Conservation (phyloP, 768 basidiomycete genomes). For the Mycena venus region DNA sequence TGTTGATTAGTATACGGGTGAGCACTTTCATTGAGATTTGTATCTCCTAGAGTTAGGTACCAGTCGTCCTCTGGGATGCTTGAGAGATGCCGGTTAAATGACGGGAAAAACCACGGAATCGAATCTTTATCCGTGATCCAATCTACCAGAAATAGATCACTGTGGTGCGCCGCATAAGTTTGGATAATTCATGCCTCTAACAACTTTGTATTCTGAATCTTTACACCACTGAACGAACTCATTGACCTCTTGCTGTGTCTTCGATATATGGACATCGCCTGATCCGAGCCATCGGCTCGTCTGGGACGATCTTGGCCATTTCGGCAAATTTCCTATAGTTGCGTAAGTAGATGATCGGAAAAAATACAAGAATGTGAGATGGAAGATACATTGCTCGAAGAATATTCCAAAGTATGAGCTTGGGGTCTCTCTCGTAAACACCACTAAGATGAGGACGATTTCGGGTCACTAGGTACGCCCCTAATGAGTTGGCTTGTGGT, state of each 20-base stretch:
- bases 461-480: too few relatives aligned
- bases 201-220: conserved; percentile 14
- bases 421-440: conserved; percentile 28
- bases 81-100: conserved; percentile 27
- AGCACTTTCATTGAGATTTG: too few relatives aligned
- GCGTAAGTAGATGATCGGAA: too few relatives aligned
- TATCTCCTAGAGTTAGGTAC: conserved; percentile 29
- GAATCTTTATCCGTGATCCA: too few relatives aligned
- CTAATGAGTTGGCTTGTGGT: conserved; percentile 34
- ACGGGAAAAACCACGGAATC: conserved; percentile 35
- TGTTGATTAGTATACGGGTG: too few relatives aligned
- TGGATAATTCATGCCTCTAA: conserved; percentile 19
- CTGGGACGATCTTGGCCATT: too few relatives aligned
- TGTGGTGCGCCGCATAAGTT: too few relatives aligned
- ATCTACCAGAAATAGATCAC: conserved; percentile 17
- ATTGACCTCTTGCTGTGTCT: too few relatives aligned
- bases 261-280: neutral
- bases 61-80: conserved; percentile 31
- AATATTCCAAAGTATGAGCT: conserved; percentile 22
- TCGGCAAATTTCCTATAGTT: conserved; percentile 15
- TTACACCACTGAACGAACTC: conserved; percentile 27
- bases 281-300: conserved; percentile 19
- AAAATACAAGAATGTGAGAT: conserved; percentile 20
- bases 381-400: conserved; percentile 32
- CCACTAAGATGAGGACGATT: conserved; percentile 29